phyloP scores from a whole-genome alignment of 495 filamentous ascomycete genomes.

The Tuber aestivum region DNA sequence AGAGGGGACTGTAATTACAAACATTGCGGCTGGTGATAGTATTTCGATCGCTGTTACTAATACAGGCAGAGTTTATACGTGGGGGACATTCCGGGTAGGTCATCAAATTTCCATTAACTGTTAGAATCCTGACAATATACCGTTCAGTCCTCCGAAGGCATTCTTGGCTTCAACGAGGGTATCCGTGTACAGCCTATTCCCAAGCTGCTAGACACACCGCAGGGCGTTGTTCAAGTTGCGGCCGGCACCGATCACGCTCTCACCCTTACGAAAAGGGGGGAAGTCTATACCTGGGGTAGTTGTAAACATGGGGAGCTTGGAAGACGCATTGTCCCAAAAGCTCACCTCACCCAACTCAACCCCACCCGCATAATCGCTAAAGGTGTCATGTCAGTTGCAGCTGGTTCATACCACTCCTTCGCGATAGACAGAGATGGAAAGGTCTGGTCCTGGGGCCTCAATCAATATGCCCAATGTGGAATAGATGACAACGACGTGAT shows the following conservation, averaged over 20 bases:
- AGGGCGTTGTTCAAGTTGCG: conserved; percentile 57
- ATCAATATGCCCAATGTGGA: conserved; percentile 58
- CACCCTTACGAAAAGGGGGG: conserved; percentile 59
- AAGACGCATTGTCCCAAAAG: conserved; percentile 56
- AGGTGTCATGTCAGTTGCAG: conserved; percentile 53
- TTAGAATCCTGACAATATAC: too few species aligned
- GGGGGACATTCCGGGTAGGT: conserved; percentile 64
- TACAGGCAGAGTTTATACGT: conserved; percentile 62
- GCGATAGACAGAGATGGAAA: conserved; percentile 64
- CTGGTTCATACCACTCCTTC: conserved; percentile 66
- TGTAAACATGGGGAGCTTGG: conserved; percentile 70
- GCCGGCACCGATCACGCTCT: conserved; percentile 65
- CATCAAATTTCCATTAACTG: neutral
- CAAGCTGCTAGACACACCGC: conserved; percentile 42
- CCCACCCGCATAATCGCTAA: conserved; percentile 51
- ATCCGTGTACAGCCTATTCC: too few species aligned
- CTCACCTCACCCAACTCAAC: conserved; percentile 54
- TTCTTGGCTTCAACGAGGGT: too few species aligned
- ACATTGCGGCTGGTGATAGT: conserved; percentile 59
- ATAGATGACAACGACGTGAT: too few species aligned
- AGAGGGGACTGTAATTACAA: conserved; percentile 52
- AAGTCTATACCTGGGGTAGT: conserved; percentile 64
- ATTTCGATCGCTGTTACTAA: conserved; percentile 59
- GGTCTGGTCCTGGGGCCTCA: conserved; percentile 79
- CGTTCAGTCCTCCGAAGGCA: too few species aligned